Evolutionary conservation across 2,329 filamentous ascomycete genomes (phyloP).

Genomic region (Rhynchosporium graminicola): DNA sequence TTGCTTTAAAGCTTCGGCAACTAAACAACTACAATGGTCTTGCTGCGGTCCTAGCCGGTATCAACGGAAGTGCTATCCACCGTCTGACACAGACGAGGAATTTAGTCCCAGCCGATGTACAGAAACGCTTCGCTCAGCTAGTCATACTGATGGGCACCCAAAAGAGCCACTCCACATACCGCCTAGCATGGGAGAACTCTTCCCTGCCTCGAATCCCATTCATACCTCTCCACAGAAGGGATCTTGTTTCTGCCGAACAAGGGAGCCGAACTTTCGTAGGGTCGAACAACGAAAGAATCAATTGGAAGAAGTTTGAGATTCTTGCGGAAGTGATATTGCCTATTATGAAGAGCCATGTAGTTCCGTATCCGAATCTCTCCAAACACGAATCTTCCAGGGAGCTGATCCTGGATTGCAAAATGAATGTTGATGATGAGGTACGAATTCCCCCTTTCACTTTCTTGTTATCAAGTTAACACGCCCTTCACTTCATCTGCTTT

Average conservation of each 20-base stretch:
- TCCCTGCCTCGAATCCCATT: constrained; percentile 89
- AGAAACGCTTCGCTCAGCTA: constrained; percentile 84
- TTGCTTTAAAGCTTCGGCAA: constrained; percentile 82
- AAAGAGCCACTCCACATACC: constrained; percentile 91
- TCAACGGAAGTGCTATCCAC: constrained; percentile 85
- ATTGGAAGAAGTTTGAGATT: constrained; percentile 98
- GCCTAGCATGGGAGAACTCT: constrained; percentile 97
- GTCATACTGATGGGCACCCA: constrained; percentile 91
- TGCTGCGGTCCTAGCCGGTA: constrained; percentile 89
- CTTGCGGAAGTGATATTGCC: constrained; percentile 88
- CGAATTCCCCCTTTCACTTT: constrained; percentile 41
- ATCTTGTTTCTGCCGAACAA: constrained; percentile 89
- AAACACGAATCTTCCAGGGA: constrained; percentile 71
- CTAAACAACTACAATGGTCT: constrained; percentile 97
- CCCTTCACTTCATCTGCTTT: neutral
- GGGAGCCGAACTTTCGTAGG: constrained; percentile 89
- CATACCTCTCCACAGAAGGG: constrained; percentile 83
- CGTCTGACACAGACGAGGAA: constrained; percentile 78
- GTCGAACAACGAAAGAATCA: constrained; percentile 72
- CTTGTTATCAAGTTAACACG: neutral
- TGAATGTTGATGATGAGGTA: constrained; percentile 87
- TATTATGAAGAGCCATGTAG: constrained; percentile 88
- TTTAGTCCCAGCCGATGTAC: constrained; percentile 68
- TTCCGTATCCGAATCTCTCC: constrained; percentile 72
- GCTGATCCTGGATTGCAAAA: constrained; percentile 77